A percentile compares a stretch with the other conserved stretches of the same genome.
phyloP scores from a whole-genome alignment of 2,329 filamentous ascomycete species.

The Trichoderma arundinaceum region DNA sequence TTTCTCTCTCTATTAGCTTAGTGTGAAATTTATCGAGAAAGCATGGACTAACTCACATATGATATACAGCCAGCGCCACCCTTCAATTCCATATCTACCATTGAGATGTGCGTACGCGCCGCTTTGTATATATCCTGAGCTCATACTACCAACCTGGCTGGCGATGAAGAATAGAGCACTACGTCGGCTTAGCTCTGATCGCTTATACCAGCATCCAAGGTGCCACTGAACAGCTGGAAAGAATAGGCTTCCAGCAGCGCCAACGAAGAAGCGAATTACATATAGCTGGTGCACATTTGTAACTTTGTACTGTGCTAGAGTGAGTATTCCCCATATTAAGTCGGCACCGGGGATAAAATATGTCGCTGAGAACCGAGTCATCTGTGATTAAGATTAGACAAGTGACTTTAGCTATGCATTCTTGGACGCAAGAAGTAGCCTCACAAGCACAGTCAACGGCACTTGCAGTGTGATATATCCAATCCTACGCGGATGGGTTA shows the following conservation, averaged over 20 bases:
- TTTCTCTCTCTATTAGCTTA: background rate
- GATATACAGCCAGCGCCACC: conserved; percentile 55
- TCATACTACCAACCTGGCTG: conserved; percentile 51
- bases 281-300: conserved; percentile 45
- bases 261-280: conserved; percentile 50
- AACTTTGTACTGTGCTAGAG: conserved; percentile 35
- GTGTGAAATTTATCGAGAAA: background rate
- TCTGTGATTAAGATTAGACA: conserved; percentile 24
- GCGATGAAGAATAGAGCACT: conserved; percentile 51
- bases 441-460: conserved; percentile 32
- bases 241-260: conserved; percentile 44
- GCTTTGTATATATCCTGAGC: conserved; percentile 51
- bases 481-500: conserved; percentile 20
- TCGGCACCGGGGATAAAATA: conserved; percentile 44
- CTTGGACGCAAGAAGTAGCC: background rate
- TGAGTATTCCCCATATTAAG: conserved; percentile 38
- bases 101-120: conserved; percentile 48
- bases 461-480: conserved; percentile 35
- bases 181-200: conserved; percentile 46
- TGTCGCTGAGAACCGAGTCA: conserved; percentile 37
- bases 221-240: conserved; percentile 45
- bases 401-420: background rate
- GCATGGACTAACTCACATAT: conserved; percentile 39
- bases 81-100: conserved; percentile 45
- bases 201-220: conserved; percentile 52